These are phyloP conservation scores for Colletotrichum trifolii DNA, from an alignment of 2,329 filamentous ascomycete genomes.

Conservation along the genomic window DNA sequence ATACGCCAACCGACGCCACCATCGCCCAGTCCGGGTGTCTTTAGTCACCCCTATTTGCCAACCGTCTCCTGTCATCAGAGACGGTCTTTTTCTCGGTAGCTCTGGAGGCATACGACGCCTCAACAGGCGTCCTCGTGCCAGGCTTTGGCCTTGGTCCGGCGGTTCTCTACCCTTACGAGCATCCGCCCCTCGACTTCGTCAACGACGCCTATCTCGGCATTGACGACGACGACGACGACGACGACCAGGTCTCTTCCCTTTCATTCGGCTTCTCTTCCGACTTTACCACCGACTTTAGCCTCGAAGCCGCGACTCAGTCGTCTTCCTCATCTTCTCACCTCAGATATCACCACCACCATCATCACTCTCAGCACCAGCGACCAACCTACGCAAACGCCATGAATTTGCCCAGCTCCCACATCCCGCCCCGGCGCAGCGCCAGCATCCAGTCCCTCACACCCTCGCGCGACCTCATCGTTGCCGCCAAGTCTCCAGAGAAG, in stretches of 20 bases:
- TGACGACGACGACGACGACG: slow-evolving; percentile 23
- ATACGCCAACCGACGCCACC: neutral
- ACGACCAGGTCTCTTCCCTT: slow-evolving; percentile 38
- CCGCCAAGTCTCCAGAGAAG: slow-evolving; percentile 33
- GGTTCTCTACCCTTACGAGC: slow-evolving; percentile 41
- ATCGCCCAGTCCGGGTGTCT: slow-evolving; percentile 21
- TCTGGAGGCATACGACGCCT: slow-evolving; percentile 49
- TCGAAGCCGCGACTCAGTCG: slow-evolving; percentile 17
- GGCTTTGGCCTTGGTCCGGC: slow-evolving; percentile 48
- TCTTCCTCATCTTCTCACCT: slow-evolving; percentile 20
- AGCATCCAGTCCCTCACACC: slow-evolving; percentile 37
- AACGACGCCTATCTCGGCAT: slow-evolving; percentile 22
- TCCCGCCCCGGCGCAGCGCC: slow-evolving; percentile 35
- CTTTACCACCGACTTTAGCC: slow-evolving; percentile 21
- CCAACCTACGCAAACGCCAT: slow-evolving; percentile 43
- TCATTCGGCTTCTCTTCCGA: slow-evolving; percentile 40
- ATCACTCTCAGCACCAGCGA: slow-evolving; percentile 15
- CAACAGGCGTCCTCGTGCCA: slow-evolving; percentile 47
- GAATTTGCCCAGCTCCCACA: slow-evolving; percentile 38
- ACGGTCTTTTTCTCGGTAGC: slow-evolving; percentile 41
- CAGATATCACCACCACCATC: slow-evolving; percentile 40
- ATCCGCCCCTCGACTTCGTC: slow-evolving; percentile 31
- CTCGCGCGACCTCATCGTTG: slow-evolving; percentile 31
- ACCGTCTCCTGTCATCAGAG: slow-evolving; percentile 37
- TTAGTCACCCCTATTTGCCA: slow-evolving; percentile 4